Conservation (phyloP, 495 filamentous ascomycete genomes). For the Geopyxis carbonaria region DNA sequence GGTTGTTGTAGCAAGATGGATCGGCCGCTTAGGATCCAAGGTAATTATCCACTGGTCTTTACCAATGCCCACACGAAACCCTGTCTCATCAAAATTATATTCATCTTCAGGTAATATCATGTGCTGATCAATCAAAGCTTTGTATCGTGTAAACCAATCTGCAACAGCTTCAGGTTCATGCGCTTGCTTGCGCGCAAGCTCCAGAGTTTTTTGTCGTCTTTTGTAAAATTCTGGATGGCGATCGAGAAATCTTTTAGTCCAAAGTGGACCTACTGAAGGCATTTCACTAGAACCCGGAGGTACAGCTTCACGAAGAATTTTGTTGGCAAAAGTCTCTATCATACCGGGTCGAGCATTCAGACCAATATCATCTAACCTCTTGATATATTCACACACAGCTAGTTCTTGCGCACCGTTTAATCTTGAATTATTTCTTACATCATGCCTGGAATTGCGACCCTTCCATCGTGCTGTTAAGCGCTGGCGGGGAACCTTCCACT, state of each 20-base stretch:
- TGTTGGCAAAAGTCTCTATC: slow-evolving; percentile 10
- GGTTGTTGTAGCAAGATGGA: slow-evolving; percentile 1
- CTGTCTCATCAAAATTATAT: slow-evolving; percentile 21
- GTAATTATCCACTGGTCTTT: slow-evolving; percentile 21
- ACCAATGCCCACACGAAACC: slow-evolving; percentile 18
- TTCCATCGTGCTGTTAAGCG: background rate
- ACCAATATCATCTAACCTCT: slow-evolving; percentile 9
- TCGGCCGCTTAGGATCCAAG: slow-evolving; percentile 1
- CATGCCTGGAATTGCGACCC: background rate
- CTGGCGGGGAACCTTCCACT: background rate
- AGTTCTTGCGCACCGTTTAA: slow-evolving; percentile 4
- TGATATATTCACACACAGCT: slow-evolving; percentile 8
- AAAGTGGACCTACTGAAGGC: slow-evolving; percentile 1
- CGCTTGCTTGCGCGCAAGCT: slow-evolving; percentile 1
- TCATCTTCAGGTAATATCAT: slow-evolving; percentile 11
- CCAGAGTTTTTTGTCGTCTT: slow-evolving; percentile 4
- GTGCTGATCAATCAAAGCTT: slow-evolving; percentile 2
- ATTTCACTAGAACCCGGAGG: background rate
- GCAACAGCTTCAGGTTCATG: slow-evolving; percentile 6
- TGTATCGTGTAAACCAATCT: slow-evolving; percentile 13
- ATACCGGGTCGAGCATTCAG: slow-evolving; percentile 1
- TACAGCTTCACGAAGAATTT: slow-evolving; percentile 5
- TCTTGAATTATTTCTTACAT: background rate
- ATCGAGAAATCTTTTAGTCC: slow-evolving; percentile 13
- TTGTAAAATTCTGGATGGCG: slow-evolving; percentile 12